A percentile compares a stretch with the other conserved stretches of the same genome.
Evolutionary conservation across 2,329 filamentous ascomycete species (phyloP).

Genomic region (Alternaria consortialis): DNA sequence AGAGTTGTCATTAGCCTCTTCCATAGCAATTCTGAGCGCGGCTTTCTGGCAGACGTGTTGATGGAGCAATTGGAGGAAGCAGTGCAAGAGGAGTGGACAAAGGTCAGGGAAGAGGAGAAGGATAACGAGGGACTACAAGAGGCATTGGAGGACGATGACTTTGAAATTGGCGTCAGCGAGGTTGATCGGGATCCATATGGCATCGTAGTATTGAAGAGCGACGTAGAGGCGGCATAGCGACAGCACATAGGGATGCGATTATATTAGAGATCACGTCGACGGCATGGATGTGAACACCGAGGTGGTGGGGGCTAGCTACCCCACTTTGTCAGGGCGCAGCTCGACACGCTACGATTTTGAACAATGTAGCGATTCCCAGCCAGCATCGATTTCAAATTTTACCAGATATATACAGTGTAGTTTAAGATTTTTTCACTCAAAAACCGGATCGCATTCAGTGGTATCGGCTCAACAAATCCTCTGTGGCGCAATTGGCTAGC

Average conservation of each 20-base stretch:
- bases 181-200: constrained; percentile 88
- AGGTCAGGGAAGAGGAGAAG: constrained; percentile 55
- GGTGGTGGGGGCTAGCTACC: neutral
- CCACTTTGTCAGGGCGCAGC: neutral
- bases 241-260: neutral
- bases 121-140: constrained; percentile 54
- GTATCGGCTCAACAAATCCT: constrained; percentile 32
- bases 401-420: neutral
- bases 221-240: constrained; percentile 12
- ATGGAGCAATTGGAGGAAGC: constrained; percentile 68
- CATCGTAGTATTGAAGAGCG: constrained; percentile 59
- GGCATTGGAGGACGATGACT: constrained; percentile 62
- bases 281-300: neutral
- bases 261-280: neutral
- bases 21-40: constrained; percentile 91
- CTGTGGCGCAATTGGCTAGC: constrained; percentile 63
- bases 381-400: too few species aligned
- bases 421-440: constrained; percentile 1
- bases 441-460: constrained; percentile 20
- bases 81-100: constrained; percentile 66
- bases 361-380: too few species aligned
- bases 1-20: constrained; percentile 85
- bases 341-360: neutral
- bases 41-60: constrained; percentile 78
- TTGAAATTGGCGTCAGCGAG: constrained; percentile 77